Evolutionary conservation across 306 rosid genomes (phyloP), one percentile per base, ranked within the genome.

Genomic region (Amphicarpaea edgeworthii): DNA sequence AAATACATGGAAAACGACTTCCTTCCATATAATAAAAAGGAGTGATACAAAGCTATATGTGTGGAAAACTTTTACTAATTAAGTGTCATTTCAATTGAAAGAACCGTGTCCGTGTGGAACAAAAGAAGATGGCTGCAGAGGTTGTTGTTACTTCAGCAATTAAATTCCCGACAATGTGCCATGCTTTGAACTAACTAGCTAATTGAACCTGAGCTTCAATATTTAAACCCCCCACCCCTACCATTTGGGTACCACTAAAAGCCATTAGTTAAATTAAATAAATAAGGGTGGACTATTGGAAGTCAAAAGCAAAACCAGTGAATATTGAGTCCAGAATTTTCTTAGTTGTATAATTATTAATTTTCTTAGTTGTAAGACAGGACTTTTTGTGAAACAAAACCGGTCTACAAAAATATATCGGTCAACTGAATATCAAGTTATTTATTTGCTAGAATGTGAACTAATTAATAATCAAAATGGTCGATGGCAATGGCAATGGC

Each of bases 1-100:
- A 83, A 70, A 59, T 64, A 8, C 79, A 37, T 38, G 81, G 81
- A 72, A 84, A 64, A 19, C 50, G 28, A 24, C 59, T 46, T 43
- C 3, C 17, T 66, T 53, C 68, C 21, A 53, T 38, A 38, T 37
- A 32, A 38, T 37, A 32, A 58, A 54, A 21, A 1, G 9, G 28
- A 66, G 3, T 11, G 7, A 26, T 17, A 66, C 40, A 55, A 11
- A 12, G 19, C 1, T 34, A 17, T 0, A 24, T 28, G 26, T 0
- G 37, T 28, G 26, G 34, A 77, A 53, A 24, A 24, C 38, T 15
- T 45, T 38, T 37, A 20, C 65, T 49, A 49, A 65, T 24, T 55
- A 17, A 54, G 6, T 26, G 8, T 42, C 38, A 47, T 50, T 15
- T 58, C 7, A 10, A 54, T 45, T n/a, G 21, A 73, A 45, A 30